Base-by-base conservation (phyloP, 306 rosid genomes). In the Sophora flavescens region DNA sequence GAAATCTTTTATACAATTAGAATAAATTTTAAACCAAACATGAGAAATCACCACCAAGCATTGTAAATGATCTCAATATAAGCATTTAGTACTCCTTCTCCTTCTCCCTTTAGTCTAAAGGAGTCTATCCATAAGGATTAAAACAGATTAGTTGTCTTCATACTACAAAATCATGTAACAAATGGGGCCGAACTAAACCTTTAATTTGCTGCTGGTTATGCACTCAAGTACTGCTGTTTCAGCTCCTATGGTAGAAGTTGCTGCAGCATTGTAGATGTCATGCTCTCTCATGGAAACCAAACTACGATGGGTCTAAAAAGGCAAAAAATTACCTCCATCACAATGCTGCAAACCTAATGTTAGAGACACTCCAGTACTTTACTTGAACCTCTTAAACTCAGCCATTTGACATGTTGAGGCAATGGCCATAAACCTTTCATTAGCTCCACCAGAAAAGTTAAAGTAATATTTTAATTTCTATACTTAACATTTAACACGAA, bases 281-380 rank as follows among this genome's bases (percentile, higher is more conserved):
- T 85, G 88, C 57, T 80, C 95, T 81, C 91, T 81, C 92, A 87
- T 78, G 53, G 87, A 57, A 61, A 86, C 85, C 72, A 89, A 85
- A 59, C 82, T 64, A 50, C 79, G 90, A 36, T 83, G 90, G 6
- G 68, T 57, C 51, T 81, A 87, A 28, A 77, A 63, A 13, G 88
- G 69, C 78, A 91, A 85, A 53, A 82, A 61, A 65, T 83, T 79
- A 63, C 87, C 85, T 22, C 81, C 88, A 60, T 91, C 97, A 74
- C 93, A 83, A 79, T 91, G 97, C 79, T 89, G 97, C 81, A 91
- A 82, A 5, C 97, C 95, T 73, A 89, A 70, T 6, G 97, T 92
- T 28, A 92, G 93, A 12, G 93, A 89, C 42, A 92, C 93, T 38
- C 88, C 90, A 5, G 75, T 82, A 68, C 88, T 87, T 5, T 81